Percentiles rank a stretch among this genome's conserved stretches.
Conservation (phyloP, 192 early-diverging fungal genomes). For the Lobosporangium transversale region DNA sequence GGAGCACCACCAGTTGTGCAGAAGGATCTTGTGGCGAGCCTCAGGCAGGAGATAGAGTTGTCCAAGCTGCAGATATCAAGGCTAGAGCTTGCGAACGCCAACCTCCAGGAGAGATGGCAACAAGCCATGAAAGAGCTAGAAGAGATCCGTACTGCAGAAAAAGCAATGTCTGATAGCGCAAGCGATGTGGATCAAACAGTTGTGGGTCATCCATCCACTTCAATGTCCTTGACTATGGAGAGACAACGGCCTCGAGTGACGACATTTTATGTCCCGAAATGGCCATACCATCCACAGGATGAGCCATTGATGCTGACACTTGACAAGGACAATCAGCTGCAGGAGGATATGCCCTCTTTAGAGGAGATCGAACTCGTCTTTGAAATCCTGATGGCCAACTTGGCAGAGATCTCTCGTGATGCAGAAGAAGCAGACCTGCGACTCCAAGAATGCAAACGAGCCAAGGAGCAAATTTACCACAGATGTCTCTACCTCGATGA, state of each 20-base stretch:
- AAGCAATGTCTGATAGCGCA: slow-evolving; percentile 9
- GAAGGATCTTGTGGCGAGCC: slow-evolving; percentile 27
- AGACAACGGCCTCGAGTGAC: slow-evolving; percentile 8
- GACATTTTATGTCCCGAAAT: slow-evolving; percentile 23
- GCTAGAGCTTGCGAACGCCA: slow-evolving; percentile 35
- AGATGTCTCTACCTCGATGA: slow-evolving; percentile 54
- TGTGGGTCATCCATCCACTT: background rate
- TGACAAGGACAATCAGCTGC: slow-evolving; percentile 20
- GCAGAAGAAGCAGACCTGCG: slow-evolving; percentile 52
- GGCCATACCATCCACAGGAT: slow-evolving; percentile 25
- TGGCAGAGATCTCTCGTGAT: slow-evolving; percentile 62
- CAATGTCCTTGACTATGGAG: background rate
- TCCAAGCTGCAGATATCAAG: slow-evolving; percentile 16
- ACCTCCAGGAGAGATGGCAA: slow-evolving; percentile 44
- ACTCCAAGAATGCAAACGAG: slow-evolving; percentile 42
- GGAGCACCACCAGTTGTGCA: too few species aligned
- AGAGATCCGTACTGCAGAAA: slow-evolving; percentile 27
- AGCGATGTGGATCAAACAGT: slow-evolving; percentile 9
- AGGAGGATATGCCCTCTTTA: slow-evolving; percentile 29
- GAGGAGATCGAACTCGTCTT: slow-evolving; percentile 62
- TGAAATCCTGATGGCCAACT: slow-evolving; percentile 62
- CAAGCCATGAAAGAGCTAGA: slow-evolving; percentile 44
- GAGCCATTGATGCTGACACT: slow-evolving; percentile 32
- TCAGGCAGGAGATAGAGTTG: slow-evolving; percentile 34
- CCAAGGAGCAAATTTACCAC: slow-evolving; percentile 60